Percentiles rank a stretch among this genome's conserved stretches.
phyloP scores from a whole-genome alignment of 2,329 filamentous ascomycete genomes.

The Aspergillus phoenicis region DNA sequence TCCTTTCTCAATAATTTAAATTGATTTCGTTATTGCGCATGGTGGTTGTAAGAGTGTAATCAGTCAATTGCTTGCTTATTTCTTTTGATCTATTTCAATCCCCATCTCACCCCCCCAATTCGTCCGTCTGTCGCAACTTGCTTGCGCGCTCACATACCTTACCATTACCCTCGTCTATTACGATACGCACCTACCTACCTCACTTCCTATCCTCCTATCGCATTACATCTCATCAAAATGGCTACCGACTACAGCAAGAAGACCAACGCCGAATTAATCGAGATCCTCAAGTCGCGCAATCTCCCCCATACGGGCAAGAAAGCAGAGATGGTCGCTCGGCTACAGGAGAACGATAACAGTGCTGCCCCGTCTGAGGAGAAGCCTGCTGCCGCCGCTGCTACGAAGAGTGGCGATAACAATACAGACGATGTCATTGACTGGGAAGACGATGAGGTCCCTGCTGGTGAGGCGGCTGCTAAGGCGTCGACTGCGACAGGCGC shows the following conservation, averaged over 20 bases:
- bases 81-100: no score
- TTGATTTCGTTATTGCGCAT: no score
- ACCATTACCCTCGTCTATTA: no score
- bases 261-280: conserved; percentile 53
- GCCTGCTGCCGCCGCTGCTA: conserved; percentile 25
- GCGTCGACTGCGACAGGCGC: conserved; percentile 37
- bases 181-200: not conserved
- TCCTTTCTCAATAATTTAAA: no score
- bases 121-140: not conserved
- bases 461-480: conserved; percentile 30
- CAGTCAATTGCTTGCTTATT: no score
- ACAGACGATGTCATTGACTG: conserved; percentile 51
- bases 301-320: conserved; percentile 54
- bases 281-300: conserved; percentile 53
- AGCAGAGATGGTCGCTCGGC: conserved; percentile 51
- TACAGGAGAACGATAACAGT: conserved; percentile 48
- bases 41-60: no score
- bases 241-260: conserved; percentile 53
- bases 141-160: no score
- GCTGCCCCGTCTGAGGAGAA: conserved; percentile 16
- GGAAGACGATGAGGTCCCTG: conserved; percentile 44
- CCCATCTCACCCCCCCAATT: not conserved
- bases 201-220: not conserved
- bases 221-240: conserved; percentile 28
- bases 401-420: conserved; percentile 26